These are phyloP conservation scores for Suillus hirtellus DNA, from an alignment of 768 basidiomycete species.

Conservation along the genomic window DNA sequence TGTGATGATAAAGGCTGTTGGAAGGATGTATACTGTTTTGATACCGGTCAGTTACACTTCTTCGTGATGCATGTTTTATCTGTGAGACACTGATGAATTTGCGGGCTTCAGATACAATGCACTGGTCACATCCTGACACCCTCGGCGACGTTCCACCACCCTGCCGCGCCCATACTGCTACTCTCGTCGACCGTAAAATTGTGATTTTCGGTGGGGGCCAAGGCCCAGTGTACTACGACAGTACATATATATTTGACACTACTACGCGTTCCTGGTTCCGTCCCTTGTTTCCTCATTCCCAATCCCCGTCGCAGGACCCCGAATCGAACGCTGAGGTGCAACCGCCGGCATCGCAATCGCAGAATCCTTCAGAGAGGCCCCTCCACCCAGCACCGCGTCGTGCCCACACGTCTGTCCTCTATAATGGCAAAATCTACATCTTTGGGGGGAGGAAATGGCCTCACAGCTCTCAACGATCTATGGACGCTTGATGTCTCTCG, in stretches of 20 bases:
- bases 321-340: neutral
- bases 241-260: constrained; percentile 83
- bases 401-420: constrained; percentile 83
- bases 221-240: constrained; percentile 79
- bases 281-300: constrained; percentile 37
- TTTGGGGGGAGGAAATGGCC: constrained; percentile 93
- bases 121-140: constrained; percentile 81
- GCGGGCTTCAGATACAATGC: constrained; percentile 68
- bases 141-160: constrained; percentile 80
- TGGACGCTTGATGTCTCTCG: constrained; percentile 79
- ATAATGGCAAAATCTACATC: constrained; percentile 72
- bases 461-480: constrained; percentile 85
- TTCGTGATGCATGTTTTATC: constrained; percentile 7
- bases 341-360: neutral
- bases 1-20: constrained; percentile 79
- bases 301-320: constrained; percentile 3
- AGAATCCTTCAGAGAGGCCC: constrained; percentile 12
- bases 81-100: neutral
- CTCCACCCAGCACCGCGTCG: constrained; percentile 65
- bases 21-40: constrained; percentile 81
- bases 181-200: constrained; percentile 76
- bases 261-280: constrained; percentile 63
- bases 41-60: constrained; percentile 56
- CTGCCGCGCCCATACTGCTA: constrained; percentile 86
- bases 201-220: constrained; percentile 89